Evolutionary conservation across 768 basidiomycete species (phyloP).

Genomic region (Candolleomyces efflorescens): DNA sequence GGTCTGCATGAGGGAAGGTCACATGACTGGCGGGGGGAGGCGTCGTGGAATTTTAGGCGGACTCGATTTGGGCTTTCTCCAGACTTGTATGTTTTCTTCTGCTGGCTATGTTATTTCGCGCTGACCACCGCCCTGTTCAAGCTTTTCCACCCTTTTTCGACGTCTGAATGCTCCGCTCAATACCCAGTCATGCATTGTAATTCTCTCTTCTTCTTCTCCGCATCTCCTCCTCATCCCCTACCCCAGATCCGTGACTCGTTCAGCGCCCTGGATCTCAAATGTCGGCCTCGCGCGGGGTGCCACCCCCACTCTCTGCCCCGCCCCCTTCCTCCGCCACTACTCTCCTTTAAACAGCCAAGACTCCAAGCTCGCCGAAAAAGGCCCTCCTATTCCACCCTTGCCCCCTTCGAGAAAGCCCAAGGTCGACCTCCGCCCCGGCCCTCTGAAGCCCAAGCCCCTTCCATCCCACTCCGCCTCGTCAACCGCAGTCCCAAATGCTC

Average conservation of each 20-base stretch:
- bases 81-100: neutral
- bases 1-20: neutral
- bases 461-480: conserved; percentile 20
- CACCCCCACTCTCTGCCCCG: neutral
- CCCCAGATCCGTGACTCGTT: neutral
- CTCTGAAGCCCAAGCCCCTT: conserved; percentile 37
- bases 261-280: neutral
- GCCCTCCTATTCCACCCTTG: conserved; percentile 16
- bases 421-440: conserved; percentile 61
- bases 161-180: neutral
- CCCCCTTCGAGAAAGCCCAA: conserved; percentile 39
- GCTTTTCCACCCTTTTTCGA: neutral
- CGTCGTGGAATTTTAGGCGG: neutral
- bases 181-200: conserved; percentile 1
- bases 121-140: too few species aligned
- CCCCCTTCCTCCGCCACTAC: conserved; percentile 3
- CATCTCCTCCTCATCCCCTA: neutral
- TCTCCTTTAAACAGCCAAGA: conserved; percentile 10
- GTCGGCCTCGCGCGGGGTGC: neutral
- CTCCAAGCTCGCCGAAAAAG: neutral
- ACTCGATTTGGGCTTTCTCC: neutral
- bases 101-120: neutral
- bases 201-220: neutral
- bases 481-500: conserved; percentile 13
- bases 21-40: neutral